phyloP scores from a whole-genome alignment of 176 grass and related monocot genomes.

The Areca catechu region DNA sequence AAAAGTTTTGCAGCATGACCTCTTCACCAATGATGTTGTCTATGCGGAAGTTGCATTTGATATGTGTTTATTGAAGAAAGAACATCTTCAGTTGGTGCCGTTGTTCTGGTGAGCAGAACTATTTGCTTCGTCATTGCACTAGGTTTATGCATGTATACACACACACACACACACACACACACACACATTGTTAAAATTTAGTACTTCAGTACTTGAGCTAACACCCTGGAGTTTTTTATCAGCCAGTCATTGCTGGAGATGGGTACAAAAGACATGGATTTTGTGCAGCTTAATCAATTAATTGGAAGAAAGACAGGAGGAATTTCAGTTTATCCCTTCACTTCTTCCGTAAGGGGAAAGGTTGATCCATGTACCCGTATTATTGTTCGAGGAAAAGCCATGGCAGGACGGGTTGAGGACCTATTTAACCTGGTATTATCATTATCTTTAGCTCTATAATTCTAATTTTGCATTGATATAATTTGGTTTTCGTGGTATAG shows the following conservation, averaged over 20 bases:
- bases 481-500: too few relatives aligned
- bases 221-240: slow-evolving; percentile 19
- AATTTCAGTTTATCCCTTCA: slow-evolving; percentile 97
- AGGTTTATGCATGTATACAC: background rate
- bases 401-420: slow-evolving; percentile 70
- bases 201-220: slow-evolving; percentile 18
- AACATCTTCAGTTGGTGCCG: slow-evolving; percentile 77
- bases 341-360: slow-evolving; percentile 71
- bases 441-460: slow-evolving; percentile 8
- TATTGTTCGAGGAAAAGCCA: slow-evolving; percentile 81
- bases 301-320: slow-evolving; percentile 99
- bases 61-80: slow-evolving; percentile 85
- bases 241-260: slow-evolving; percentile 99
- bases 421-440: slow-evolving; percentile 82
- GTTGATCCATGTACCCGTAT: slow-evolving; percentile 76
- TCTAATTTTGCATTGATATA: too few relatives aligned
- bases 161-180: too few relatives aligned
- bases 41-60: slow-evolving; percentile 95
- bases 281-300: slow-evolving; percentile 95
- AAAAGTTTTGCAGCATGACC: slow-evolving; percentile 95
- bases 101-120: slow-evolving; percentile 74
- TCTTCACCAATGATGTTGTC: slow-evolving; percentile 94
- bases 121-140: slow-evolving; percentile 11
- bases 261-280: slow-evolving; percentile 99
- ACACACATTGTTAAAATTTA: too few relatives aligned